Evolutionary conservation across 164 flowering plant genomes (phyloP).

Genomic region (Vitis rupestris): DNA sequence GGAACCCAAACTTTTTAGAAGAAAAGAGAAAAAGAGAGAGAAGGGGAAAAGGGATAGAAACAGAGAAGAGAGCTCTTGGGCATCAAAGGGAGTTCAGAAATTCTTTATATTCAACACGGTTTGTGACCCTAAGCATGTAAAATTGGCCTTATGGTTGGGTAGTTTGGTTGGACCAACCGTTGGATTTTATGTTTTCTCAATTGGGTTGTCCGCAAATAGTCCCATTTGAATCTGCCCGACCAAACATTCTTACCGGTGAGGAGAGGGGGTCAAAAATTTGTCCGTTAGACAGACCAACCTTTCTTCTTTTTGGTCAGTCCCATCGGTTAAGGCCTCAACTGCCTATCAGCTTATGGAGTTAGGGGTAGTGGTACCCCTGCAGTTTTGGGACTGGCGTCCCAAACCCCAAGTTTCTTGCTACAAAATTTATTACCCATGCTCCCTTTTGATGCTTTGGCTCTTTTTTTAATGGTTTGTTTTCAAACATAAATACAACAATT

Average conservation of each 20-base stretch:
- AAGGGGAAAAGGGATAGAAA: not conserved
- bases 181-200: conserved; percentile 12
- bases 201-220: no score
- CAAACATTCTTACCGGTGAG: conserved; percentile 19
- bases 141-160: not conserved
- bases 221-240: conserved; percentile 1
- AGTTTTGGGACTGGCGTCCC: no score
- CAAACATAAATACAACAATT: no score
- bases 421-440: no score
- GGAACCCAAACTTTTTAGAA: not conserved
- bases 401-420: no score
- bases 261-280: not conserved
- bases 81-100: not conserved
- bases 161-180: conserved; percentile 16
- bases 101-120: not conserved
- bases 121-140: no score
- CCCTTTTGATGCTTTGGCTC: no score
- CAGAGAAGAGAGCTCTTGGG: not conserved
- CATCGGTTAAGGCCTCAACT: no score
- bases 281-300: conserved; percentile 25
- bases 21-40: not conserved
- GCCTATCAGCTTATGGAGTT: no score
- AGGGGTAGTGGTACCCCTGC: no score
- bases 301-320: conserved; percentile 4
- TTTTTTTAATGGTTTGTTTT: no score